Conservation (phyloP, 2,329 filamentous ascomycete species). For the Zymoseptoria ardabiliae region DNA sequence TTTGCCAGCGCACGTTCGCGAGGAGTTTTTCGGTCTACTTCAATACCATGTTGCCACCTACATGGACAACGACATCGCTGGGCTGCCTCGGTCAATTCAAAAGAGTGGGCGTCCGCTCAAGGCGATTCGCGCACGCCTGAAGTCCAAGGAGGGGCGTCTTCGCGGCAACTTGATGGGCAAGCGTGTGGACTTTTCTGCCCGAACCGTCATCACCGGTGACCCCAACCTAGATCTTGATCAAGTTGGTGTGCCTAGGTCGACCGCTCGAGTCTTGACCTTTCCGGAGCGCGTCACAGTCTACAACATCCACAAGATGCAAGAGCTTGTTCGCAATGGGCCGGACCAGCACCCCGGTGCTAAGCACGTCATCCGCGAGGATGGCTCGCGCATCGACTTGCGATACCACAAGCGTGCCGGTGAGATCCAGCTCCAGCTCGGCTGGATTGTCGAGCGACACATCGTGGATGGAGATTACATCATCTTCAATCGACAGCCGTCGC, state of each 20-base stretch:
- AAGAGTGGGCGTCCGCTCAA: constrained; percentile 97
- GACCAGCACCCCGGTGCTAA: constrained; percentile 93
- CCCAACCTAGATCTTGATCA: constrained; percentile 94
- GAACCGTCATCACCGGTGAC: constrained; percentile 98
- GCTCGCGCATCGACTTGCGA: constrained; percentile 87
- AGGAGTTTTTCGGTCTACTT: constrained; percentile 82
- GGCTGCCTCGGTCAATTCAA: constrained; percentile 86
- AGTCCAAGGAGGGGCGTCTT: constrained; percentile 97
- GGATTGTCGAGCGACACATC: constrained; percentile 97
- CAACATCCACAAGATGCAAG: constrained; percentile 89
- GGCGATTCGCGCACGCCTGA: constrained; percentile 90
- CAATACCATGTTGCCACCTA: constrained; percentile 98
- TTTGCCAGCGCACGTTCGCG: constrained; percentile 80
- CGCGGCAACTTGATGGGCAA: constrained; percentile 99
- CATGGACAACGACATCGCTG: constrained; percentile 99
- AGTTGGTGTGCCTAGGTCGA: constrained; percentile 91
- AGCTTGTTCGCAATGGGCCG: constrained; percentile 85
- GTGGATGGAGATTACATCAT: constrained; percentile 96
- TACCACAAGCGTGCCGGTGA: constrained; percentile 84
- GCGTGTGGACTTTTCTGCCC: constrained; percentile 97
- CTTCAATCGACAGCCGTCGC: constrained; percentile 97
- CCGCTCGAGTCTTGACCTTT: constrained; percentile 87
- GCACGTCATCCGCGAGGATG: constrained; percentile 90
- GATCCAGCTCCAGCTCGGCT: constrained; percentile 86
- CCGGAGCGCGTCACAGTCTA: constrained; percentile 96